These are phyloP conservation scores for Suhomyces bribrorum DNA, from an alignment of 1,139 yeast species.

Conservation along the genomic window DNA sequence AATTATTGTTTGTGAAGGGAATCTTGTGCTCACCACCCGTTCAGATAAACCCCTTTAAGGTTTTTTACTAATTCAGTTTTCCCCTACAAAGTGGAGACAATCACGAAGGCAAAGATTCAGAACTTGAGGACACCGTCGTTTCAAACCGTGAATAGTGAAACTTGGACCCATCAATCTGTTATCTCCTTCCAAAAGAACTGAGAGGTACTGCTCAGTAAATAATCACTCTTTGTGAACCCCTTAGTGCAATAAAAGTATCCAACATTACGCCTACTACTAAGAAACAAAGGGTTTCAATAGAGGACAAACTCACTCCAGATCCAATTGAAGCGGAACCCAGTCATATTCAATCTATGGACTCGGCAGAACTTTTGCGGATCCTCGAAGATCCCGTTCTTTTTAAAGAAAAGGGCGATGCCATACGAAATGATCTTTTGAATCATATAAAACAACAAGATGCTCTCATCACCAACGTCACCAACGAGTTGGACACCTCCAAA, in stretches of 20 bases:
- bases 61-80: background rate
- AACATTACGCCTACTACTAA: conserved; percentile 14
- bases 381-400: conserved; percentile 44
- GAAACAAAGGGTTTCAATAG: conserved; percentile 12
- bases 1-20: no score
- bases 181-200: no score
- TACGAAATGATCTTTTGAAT: conserved; percentile 35
- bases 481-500: conserved; percentile 54
- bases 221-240: background rate
- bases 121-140: background rate
- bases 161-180: background rate
- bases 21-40: no score
- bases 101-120: background rate
- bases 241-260: conserved; percentile 6
- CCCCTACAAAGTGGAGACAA: background rate
- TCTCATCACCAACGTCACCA: conserved; percentile 28
- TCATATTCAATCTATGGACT: conserved; percentile 27
- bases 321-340: background rate
- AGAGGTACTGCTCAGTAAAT: background rate
- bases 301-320: conserved; percentile 1
- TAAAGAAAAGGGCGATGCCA: conserved; percentile 29
- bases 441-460: conserved; percentile 37
- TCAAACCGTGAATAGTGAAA: background rate
- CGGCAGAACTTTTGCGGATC: conserved; percentile 34
- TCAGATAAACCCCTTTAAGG: no score